Evolutionary conservation across 2,329 filamentous ascomycete genomes (phyloP).

Genomic region (Penicillium rolfsii): DNA sequence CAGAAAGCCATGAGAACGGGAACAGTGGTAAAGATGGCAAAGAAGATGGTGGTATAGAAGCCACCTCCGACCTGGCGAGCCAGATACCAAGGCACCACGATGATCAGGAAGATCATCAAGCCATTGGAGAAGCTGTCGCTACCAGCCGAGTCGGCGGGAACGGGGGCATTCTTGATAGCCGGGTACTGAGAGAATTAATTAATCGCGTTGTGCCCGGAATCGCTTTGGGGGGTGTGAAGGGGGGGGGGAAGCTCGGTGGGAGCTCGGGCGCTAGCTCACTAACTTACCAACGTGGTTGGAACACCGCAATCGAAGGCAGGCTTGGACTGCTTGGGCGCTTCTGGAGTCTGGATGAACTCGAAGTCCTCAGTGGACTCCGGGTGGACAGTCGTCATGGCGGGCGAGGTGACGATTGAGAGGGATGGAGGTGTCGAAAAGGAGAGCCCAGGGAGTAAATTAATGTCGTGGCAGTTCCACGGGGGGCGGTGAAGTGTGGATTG

Average conservation of each 20-base stretch:
- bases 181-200: slow-evolving; percentile 63
- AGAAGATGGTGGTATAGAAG: slow-evolving; percentile 83
- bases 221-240: background rate
- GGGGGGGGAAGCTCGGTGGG: slow-evolving; percentile 3
- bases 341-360: slow-evolving; percentile 63
- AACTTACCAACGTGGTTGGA: slow-evolving; percentile 62
- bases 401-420: slow-evolving; percentile 34
- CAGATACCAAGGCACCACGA: slow-evolving; percentile 75
- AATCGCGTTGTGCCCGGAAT: slow-evolving; percentile 12
- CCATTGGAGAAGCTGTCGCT: slow-evolving; percentile 86
- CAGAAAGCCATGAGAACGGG: slow-evolving; percentile 84
- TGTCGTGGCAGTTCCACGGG: slow-evolving; percentile 26
- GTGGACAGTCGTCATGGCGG: slow-evolving; percentile 46
- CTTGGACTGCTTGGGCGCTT: slow-evolving; percentile 56
- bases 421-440: slow-evolving; percentile 26
- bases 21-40: slow-evolving; percentile 74
- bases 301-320: slow-evolving; percentile 63
- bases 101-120: slow-evolving; percentile 70
- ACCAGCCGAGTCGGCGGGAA: slow-evolving; percentile 85
- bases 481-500: slow-evolving; percentile 24
- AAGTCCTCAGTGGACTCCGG: slow-evolving; percentile 53
- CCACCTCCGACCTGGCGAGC: slow-evolving; percentile 84
- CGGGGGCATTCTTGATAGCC: slow-evolving; percentile 88
- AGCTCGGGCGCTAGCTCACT: slow-evolving; percentile 19
- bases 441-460: slow-evolving; percentile 27